phyloP scores from a whole-genome alignment of 176 grass and related monocot species.

The Oryza nivara region DNA sequence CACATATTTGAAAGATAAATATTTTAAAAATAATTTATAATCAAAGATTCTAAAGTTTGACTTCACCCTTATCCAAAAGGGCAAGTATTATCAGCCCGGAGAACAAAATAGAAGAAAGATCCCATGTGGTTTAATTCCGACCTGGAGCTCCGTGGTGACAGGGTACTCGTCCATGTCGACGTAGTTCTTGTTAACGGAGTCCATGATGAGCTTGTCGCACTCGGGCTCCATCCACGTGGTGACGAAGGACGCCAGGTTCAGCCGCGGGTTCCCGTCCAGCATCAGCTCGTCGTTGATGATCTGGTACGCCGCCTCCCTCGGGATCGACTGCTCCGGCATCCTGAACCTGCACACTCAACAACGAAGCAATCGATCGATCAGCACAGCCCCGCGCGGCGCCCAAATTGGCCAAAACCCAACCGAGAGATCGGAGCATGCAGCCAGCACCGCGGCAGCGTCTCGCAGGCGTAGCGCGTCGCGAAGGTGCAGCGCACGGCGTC shows the following conservation, averaged over 20 bases:
- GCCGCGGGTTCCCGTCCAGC: conserved; percentile 73
- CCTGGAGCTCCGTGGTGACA: conserved; percentile 80
- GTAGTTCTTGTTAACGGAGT: conserved; percentile 67
- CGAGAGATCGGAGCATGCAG: background rate
- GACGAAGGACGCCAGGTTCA: conserved; percentile 79
- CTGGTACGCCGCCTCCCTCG: conserved; percentile 77
- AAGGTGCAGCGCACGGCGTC: conserved; percentile 51
- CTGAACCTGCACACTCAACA: conserved; percentile 45
- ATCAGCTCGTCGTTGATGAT: conserved; percentile 90
- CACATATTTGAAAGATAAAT: no score
- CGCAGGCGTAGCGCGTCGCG: conserved; percentile 71
- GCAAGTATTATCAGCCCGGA: no score
- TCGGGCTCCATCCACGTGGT: conserved; percentile 91
- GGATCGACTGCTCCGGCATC: conserved; percentile 58
- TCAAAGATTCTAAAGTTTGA: no score
- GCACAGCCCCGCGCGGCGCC: background rate
- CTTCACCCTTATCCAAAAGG: no score
- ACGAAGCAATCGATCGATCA: background rate
- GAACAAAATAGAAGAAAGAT: background rate
- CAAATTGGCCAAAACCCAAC: no score
- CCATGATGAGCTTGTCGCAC: conserved; percentile 79
- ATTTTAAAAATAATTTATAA: no score
- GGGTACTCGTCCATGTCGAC: conserved; percentile 92
- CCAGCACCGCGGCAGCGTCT: conserved; percentile 54
- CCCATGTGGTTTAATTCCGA: background rate